These are phyloP conservation scores for Amylocystis lapponica DNA, from an alignment of 768 basidiomycete species.

Conservation along the genomic window DNA sequence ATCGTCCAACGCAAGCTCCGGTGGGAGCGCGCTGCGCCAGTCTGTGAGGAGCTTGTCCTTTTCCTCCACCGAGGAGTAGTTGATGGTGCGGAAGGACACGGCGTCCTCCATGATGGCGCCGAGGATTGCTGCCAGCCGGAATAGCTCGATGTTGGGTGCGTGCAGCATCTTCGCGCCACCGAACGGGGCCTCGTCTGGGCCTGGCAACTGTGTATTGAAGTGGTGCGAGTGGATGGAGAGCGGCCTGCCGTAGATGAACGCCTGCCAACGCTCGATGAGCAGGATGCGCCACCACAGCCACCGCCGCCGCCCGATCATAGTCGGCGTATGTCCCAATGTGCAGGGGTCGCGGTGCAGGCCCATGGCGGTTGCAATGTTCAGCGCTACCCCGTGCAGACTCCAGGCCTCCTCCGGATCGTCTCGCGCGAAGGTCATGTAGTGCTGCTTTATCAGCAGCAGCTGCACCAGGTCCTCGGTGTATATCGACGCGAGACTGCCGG, in stretches of 20 bases:
- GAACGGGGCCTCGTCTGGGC: constrained; percentile 54
- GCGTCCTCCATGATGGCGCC: constrained; percentile 86
- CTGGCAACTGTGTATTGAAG: constrained; percentile 77
- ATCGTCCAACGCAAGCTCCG: constrained; percentile 72
- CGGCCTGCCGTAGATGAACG: constrained; percentile 82
- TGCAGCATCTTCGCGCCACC: constrained; percentile 64
- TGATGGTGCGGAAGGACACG: constrained; percentile 65
- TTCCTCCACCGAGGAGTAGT: constrained; percentile 65
- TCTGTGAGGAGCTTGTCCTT: constrained; percentile 66
- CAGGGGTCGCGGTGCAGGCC: constrained; percentile 85
- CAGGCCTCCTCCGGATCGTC: constrained; percentile 79
- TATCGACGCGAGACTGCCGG: constrained; percentile 16
- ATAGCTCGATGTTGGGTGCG: constrained; percentile 66
- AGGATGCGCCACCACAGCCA: constrained; percentile 94
- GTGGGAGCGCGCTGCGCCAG: constrained; percentile 75
- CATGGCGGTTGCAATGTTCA: constrained; percentile 75
- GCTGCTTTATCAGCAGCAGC: constrained; percentile 59
- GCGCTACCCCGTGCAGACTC: constrained; percentile 65
- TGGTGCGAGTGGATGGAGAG: constrained; percentile 72
- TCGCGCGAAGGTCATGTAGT: constrained; percentile 69
- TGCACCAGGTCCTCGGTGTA: constrained; percentile 67
- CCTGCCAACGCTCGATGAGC: constrained; percentile 80
- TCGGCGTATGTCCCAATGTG: constrained; percentile 64
- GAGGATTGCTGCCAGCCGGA: constrained; percentile 70
- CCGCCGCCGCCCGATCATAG: constrained; percentile 68